phyloP scores from a whole-genome alignment of 768 basidiomycete species.

The Zangia roseola region DNA sequence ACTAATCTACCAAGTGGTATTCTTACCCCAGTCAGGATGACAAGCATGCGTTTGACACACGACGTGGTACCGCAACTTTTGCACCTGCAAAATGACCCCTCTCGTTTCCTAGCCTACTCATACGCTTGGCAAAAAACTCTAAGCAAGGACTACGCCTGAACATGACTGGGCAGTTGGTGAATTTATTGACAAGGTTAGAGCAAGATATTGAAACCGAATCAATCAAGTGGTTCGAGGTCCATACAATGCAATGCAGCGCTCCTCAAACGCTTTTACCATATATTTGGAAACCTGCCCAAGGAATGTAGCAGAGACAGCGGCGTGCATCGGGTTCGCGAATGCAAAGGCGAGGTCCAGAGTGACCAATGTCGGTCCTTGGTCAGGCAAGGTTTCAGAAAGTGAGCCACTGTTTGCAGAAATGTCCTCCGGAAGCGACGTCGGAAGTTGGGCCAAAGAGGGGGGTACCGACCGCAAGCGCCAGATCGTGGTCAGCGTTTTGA shows the following conservation, averaged over 20 bases:
- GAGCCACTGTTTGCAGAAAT: background rate
- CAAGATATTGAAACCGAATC: background rate
- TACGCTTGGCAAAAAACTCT: too few species aligned
- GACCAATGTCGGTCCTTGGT: slow-evolving; percentile 65
- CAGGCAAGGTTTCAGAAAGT: slow-evolving; percentile 1
- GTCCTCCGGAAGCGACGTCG: slow-evolving; percentile 13
- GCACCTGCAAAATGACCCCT: too few species aligned
- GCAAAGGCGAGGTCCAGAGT: slow-evolving; percentile 83
- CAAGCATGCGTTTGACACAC: too few species aligned
- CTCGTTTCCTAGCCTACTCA: too few species aligned
- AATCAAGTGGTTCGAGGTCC: slow-evolving; percentile 40
- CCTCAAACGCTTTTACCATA: slow-evolving; percentile 94
- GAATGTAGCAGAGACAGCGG: slow-evolving; percentile 77
- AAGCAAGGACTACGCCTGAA: too few species aligned
- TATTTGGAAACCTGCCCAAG: slow-evolving; percentile 83
- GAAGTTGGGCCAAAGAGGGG: slow-evolving; percentile 39
- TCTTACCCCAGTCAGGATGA: too few species aligned
- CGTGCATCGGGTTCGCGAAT: slow-evolving; percentile 85
- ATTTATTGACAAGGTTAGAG: too few species aligned
- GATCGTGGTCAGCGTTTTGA: slow-evolving; percentile 65
- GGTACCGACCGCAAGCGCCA: slow-evolving; percentile 73
- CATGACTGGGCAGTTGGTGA: too few species aligned
- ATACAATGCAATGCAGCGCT: slow-evolving; percentile 74
- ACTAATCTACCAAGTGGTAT: too few species aligned
- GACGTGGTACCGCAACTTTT: too few species aligned